Evolutionary conservation across 805 yeast genomes (phyloP), one percentile per base, ranked within the genome.

Genomic region (Nakazawaea holstii): DNA sequence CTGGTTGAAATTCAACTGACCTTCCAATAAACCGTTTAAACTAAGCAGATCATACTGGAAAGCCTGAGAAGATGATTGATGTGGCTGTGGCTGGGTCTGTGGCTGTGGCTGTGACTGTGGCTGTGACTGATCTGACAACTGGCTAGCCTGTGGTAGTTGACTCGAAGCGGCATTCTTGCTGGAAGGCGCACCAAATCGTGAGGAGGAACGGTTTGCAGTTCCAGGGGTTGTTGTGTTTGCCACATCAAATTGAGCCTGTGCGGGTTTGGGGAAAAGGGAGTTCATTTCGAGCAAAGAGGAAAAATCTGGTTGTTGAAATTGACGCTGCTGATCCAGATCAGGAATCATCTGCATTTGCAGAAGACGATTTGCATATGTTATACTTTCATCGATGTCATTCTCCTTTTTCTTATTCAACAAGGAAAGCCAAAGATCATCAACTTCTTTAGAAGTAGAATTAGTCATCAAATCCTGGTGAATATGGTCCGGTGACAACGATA

Each of bases 381-480:
- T 33, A 13, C 15, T 37, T 2, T 43, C 50, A 26, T 40, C 41
- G 1, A 48, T 14, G 35, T 43, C 44, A 14, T 39, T 35, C 20
- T 32, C 47, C 15, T 43, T 43, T 37, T 39, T 48, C 11, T 26
- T 39, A 27, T 39, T 48, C 35, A 48, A 14, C 37, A 48, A 28
- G 13, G 29, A 35, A 8, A 48, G 11, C 50, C 50, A 48, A 8
- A 48, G 28, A 17, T 38, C 28, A 35, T 48, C 50, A 14, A 43
- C 41, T 15, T 39, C 46, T 11, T 24, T 45, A 11, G 40, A 42
- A 6, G 47, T 43, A 20, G 42, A 28, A 31, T 26, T 37, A 28
- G 29, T 17, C 29, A 20, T 31, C 29, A 31, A 28, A 11, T 42
- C 45, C 14, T n/a, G 39, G 10, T 35, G 33, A 4, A 11, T 9